A percentile compares a stretch with the other conserved stretches of the same genome.
Evolutionary conservation across 345 rosid species (phyloP).

Genomic region (Mangifera indica): DNA sequence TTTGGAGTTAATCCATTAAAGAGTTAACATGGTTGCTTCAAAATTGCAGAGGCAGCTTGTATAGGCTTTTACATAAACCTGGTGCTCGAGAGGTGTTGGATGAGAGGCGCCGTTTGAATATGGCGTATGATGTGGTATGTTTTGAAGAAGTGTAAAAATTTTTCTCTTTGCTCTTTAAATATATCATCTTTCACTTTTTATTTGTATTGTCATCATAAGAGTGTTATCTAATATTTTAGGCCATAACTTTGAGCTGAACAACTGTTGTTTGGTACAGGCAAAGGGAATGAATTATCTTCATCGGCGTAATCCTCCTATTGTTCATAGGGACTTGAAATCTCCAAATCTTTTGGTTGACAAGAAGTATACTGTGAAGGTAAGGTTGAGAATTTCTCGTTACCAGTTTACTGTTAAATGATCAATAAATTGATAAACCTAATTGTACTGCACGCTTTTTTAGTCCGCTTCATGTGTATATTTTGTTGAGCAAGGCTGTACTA

Average conservation of each 20-base stretch:
- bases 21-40: conserved; percentile 27
- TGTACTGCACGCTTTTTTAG: background rate
- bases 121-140: conserved; percentile 98
- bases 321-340: conserved; percentile 96
- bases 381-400: conserved; percentile 11
- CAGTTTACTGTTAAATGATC: conserved; percentile 7
- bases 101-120: conserved; percentile 86
- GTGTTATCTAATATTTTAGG: conserved; percentile 5
- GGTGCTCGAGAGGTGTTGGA: conserved; percentile 81
- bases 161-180: background rate
- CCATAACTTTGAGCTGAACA: conserved; percentile 15
- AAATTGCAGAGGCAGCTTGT: conserved; percentile 91
- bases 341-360: conserved; percentile 97
- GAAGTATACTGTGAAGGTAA: conserved; percentile 94
- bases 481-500: background rate
- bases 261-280: conserved; percentile 54
- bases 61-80: conserved; percentile 83
- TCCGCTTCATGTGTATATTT: background rate
- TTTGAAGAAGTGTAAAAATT: conserved; percentile 7
- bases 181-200: background rate
- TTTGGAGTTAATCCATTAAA: conserved; percentile 16
- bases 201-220: conserved; percentile 3
- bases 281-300: conserved; percentile 99
- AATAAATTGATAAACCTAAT: background rate
- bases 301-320: conserved; percentile 87